Evolutionary conservation across 2,329 filamentous ascomycete genomes (phyloP).

Genomic region (Epichloe sibirici): DNA sequence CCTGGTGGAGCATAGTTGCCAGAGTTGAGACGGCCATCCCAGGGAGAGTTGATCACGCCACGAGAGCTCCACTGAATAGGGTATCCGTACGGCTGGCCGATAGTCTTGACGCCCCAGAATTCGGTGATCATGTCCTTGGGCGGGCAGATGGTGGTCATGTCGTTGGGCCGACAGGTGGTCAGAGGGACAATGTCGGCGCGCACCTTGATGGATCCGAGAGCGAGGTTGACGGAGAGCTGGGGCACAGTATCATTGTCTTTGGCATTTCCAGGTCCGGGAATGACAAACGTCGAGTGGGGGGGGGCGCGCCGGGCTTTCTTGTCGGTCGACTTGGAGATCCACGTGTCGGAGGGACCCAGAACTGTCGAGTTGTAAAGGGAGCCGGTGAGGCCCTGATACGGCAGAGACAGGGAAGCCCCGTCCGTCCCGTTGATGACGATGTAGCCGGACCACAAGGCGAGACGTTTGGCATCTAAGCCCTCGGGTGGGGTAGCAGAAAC

Average conservation of each 20-base stretch:
- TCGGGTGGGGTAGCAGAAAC: constrained; percentile 4
- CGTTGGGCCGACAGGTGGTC: constrained; percentile 11
- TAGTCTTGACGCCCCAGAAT: constrained; percentile 25
- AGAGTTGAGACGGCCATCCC: constrained; percentile 34
- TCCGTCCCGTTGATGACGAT: constrained; percentile 22
- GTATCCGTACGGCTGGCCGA: constrained; percentile 31
- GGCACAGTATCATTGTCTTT: constrained; percentile 23
- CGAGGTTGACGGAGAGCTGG: constrained; percentile 26
- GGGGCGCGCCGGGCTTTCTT: constrained; percentile 12
- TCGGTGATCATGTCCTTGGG: constrained; percentile 18
- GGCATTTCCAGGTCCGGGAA: constrained; percentile 28
- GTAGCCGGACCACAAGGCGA: constrained; percentile 9
- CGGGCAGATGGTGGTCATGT: neutral
- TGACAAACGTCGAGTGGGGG: constrained; percentile 26
- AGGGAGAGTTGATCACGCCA: constrained; percentile 17
- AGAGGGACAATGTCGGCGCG: constrained; percentile 33
- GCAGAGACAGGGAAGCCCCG: constrained; percentile 24
- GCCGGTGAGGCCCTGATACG: constrained; percentile 28
- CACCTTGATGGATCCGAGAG: constrained; percentile 33
- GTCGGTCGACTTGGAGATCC: constrained; percentile 23
- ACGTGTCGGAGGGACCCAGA: constrained; percentile 13
- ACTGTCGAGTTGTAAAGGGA: constrained; percentile 20
- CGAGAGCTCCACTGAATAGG: constrained; percentile 24
- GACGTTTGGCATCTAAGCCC: constrained; percentile 5
- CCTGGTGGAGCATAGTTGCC: constrained; percentile 37